These are phyloP conservation scores for Mycena vitilis DNA, from an alignment of 768 basidiomycete species.

Conservation along the genomic window DNA sequence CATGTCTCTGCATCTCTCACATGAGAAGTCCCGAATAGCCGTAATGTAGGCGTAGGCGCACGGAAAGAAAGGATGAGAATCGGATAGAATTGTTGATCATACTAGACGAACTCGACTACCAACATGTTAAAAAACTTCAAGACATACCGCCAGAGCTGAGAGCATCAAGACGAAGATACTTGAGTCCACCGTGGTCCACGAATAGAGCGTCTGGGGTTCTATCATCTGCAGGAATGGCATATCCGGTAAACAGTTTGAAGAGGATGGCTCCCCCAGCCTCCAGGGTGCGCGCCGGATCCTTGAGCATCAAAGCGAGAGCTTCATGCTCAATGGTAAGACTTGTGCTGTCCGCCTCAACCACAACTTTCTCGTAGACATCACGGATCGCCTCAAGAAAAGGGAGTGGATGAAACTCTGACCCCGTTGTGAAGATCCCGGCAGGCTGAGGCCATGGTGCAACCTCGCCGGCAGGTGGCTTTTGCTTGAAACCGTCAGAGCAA, in stretches of 20 bases:
- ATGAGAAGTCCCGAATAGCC: too few relatives aligned
- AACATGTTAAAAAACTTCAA: too few relatives aligned
- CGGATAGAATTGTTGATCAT: too few relatives aligned
- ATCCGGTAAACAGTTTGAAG: conserved; percentile 10
- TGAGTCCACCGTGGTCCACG: neutral
- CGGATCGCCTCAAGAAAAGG: conserved; percentile 1
- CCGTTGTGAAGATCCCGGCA: conserved; percentile 4
- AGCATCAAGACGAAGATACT: conserved; percentile 6
- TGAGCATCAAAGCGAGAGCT: conserved; percentile 2
- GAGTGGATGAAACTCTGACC: conserved; percentile 15
- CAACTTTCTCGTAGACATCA: conserved; percentile 7
- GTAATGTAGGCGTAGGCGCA: too few relatives aligned
- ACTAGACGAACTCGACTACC: too few relatives aligned
- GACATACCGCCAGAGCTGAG: neutral
- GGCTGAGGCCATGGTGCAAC: conserved; percentile 20
- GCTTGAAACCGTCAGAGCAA: conserved; percentile 25
- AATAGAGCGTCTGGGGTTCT: neutral
- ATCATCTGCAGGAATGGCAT: neutral
- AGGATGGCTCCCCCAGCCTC: neutral
- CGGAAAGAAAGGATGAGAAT: too few relatives aligned
- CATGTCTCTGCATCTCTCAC: too few relatives aligned
- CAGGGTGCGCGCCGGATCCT: neutral
- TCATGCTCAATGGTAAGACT: neutral
- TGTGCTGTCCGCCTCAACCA: neutral
- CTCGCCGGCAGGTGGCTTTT: neutral